These are phyloP conservation scores for Plasmodium vinckei DNA, from an alignment of 169 alveolate genomes.

Conservation along the genomic window DNA sequence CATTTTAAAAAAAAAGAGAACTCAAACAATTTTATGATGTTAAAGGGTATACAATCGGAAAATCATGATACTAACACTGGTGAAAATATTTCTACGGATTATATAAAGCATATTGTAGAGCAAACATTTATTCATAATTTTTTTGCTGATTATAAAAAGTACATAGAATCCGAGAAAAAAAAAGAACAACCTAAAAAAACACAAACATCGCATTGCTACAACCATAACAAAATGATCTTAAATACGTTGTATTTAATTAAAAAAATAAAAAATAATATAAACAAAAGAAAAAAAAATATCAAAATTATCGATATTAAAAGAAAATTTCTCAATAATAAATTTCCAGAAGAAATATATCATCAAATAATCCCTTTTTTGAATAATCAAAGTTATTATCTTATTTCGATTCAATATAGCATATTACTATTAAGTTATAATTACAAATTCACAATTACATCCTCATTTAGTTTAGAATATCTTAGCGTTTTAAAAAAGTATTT, in stretches of 20 bases:
- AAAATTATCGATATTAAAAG: not conserved
- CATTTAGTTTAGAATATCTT: slow-evolving; percentile 25
- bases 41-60: slow-evolving; percentile 11
- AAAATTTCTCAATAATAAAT: slow-evolving; percentile 8
- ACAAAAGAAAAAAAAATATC: not conserved
- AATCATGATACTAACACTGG: not conserved
- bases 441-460: not conserved
- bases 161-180: slow-evolving; percentile 18
- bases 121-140: slow-evolving; percentile 47
- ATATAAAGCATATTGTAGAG: slow-evolving; percentile 24
- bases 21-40: not conserved
- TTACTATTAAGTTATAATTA: slow-evolving; percentile 23
- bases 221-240: slow-evolving; percentile 36
- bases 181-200: not conserved
- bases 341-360: slow-evolving; percentile 19
- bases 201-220: not conserved
- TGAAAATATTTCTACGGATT: slow-evolving; percentile 11
- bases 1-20: slow-evolving; percentile 19
- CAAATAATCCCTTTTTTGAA: slow-evolving; percentile 11
- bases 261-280: slow-evolving; percentile 22
- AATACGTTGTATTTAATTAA: slow-evolving; percentile 28
- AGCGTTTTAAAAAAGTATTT: slow-evolving; percentile 12
- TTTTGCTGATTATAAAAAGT: slow-evolving; percentile 60
- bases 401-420: slow-evolving; percentile 37
- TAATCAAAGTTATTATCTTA: slow-evolving; percentile 11